Evolutionary conservation across 495 filamentous ascomycete genomes (phyloP), one percentile per base, ranked within the genome.

Genomic region (Xylaria sp.): DNA sequence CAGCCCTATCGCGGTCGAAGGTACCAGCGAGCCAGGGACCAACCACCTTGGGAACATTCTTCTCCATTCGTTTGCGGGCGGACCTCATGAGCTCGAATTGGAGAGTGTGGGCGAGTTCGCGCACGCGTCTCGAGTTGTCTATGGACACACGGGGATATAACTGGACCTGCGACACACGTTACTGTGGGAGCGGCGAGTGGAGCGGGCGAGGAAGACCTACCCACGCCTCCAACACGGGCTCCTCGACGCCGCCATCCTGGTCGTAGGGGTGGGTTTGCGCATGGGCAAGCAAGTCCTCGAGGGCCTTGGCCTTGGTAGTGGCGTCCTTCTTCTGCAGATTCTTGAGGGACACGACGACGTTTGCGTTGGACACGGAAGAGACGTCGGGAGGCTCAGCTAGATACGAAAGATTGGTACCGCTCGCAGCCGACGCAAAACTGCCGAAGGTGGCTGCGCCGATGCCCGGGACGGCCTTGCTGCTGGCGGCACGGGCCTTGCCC

Each of bases 241-340:
- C 93, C 76, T 97, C 93, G 17, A 91, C 79, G 9, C 88, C 90
- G 2, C 84, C 86, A 29, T 77, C 80, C 40, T 81, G 78, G 19
- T 81, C 82, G 65, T 84, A 85, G 68, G 64, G 81, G 78, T 73
- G 84, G 68, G 68, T 72, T 55, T 83, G 75, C n/a, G 93, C 82
- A 75, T 91, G 87, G 48, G 86, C 77, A 57, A 91, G 87, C 41
- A 99, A 78, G 52, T 97, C 95, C 67, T 98, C 95, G 61, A 99
- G 78, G 0, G 94, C 96, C 78, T 97, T 97, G n/a, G 91, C 86
- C 74, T 97, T 95, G 35, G 97, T 99, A 17, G 89, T 95, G 69
- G 91, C 91, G 82, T 97, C 95, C 80, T 94, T 97, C 82, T 98
- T 99, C 58, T 89, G 86, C 19, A 97, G 85, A 74, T 95, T 97